Base-by-base conservation (phyloP, 768 basidiomycete genomes). In the Lentinus brumalis region DNA sequence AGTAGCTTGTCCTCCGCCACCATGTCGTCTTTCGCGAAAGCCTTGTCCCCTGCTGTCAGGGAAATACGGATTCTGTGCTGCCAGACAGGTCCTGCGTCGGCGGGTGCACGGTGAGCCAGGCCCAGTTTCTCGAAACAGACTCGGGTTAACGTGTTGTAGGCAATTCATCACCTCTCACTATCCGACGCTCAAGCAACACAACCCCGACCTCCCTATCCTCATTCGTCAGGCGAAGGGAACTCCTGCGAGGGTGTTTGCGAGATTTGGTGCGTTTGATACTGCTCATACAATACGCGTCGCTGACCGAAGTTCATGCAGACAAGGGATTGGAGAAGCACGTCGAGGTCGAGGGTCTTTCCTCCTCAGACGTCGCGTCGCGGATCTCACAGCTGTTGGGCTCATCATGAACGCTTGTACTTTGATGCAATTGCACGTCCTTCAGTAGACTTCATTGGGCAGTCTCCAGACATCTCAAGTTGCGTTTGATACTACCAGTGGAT, bases 181-280 rank as follows among this genome's bases (percentile, higher is more conserved):
- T 70, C 85, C 89, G 5, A 66, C 79, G 54, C 83, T 93, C 69
- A 93, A 94, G 77, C 82, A 90, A 71, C 77, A 88, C 74, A 94
- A 94, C 71, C 92, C 92, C 41, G 87, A 94, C 76, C 77, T 94
- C n/a, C 92, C 91, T 16, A 81, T 92, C 40, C 73, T 94, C 67
- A 89, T 94, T 68, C 82, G 92, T 67, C 89, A 92, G 75, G 92
- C 91, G 15, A 78, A 77, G 55, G 89, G 86, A 40, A 92, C 90
- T 8, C 91, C 90, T 40, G 91, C 91, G 62, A 81, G 92, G 70
- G 84, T 84, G 50, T 94, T 93, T 81, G 92, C 89, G 55, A 81
- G 92, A 69, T 94, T 91, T 71, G 92, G 92, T 94, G 76, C 73
- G 90, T 62, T 35, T 4, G 0, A 10, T 11, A 3, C 3, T 40